Percentiles rank a stretch among this genome's conserved stretches.
Conservation (phyloP, 202 grass and related monocot genomes). For the Cymbopogon flexuosus region DNA sequence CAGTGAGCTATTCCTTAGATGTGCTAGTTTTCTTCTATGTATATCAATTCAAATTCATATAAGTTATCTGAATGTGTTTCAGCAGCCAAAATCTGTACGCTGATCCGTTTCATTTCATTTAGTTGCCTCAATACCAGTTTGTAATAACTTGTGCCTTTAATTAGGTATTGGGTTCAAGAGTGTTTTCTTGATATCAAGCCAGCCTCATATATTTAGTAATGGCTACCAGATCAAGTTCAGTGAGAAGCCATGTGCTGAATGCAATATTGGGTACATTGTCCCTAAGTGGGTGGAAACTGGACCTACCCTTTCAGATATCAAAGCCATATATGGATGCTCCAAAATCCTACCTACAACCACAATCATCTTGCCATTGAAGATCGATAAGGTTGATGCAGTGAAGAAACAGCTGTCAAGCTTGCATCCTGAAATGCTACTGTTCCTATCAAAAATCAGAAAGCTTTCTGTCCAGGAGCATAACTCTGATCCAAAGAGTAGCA, state of each 20-base stretch:
- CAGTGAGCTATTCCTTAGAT: not conserved
- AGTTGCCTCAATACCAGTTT: not conserved
- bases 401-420: constrained; percentile 57
- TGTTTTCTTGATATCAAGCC: constrained; percentile 51
- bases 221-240: constrained; percentile 68
- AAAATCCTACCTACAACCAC: constrained; percentile 49
- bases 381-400: constrained; percentile 45
- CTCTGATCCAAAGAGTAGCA: no score
- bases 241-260: constrained; percentile 39
- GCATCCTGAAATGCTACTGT: constrained; percentile 68
- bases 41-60: not conserved
- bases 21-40: not conserved
- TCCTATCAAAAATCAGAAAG: constrained; percentile 57
- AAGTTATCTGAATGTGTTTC: not conserved
- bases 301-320: constrained; percentile 40
- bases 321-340: constrained; percentile 40
- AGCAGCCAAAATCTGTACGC: not conserved
- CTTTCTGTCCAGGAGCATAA: not conserved
- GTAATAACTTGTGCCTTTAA: not conserved
- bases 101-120: not conserved
- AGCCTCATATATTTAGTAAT: constrained; percentile 78
- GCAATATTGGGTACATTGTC: constrained; percentile 63
- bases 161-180: constrained; percentile 81
- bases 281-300: constrained; percentile 67
- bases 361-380: constrained; percentile 67